Percentiles rank a stretch among this genome's conserved stretches.
phyloP scores from a whole-genome alignment of 2,329 filamentous ascomycete genomes.

The Biscogniauxia mediterranea region DNA sequence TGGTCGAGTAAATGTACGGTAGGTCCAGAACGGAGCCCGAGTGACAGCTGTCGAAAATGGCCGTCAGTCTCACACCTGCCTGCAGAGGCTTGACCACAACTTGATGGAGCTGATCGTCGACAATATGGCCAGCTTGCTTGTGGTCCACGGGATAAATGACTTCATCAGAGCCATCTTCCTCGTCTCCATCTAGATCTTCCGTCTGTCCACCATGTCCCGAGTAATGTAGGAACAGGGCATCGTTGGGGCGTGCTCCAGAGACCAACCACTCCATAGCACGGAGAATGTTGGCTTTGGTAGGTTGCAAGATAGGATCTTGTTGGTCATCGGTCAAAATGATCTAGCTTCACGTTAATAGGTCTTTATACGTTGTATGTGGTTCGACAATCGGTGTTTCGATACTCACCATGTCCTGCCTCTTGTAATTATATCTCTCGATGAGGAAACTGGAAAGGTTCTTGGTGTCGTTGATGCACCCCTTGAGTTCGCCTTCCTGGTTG shows the following conservation, averaged over 20 bases:
- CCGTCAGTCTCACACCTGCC: slow-evolving; percentile 57
- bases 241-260: slow-evolving; percentile 67
- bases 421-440: slow-evolving; percentile 66
- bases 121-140: slow-evolving; percentile 74
- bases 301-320: slow-evolving; percentile 65
- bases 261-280: slow-evolving; percentile 76
- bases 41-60: slow-evolving; percentile 66
- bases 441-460: slow-evolving; percentile 74
- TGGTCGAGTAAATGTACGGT: slow-evolving; percentile 68
- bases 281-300: slow-evolving; percentile 74
- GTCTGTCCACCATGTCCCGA: slow-evolving; percentile 74
- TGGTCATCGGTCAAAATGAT: slow-evolving; percentile 76
- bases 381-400: not conserved
- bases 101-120: slow-evolving; percentile 79
- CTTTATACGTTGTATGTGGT: not conserved
- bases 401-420: slow-evolving; percentile 68
- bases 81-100: slow-evolving; percentile 63
- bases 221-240: slow-evolving; percentile 67
- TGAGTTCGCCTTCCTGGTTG: slow-evolving; percentile 66
- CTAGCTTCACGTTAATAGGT: not conserved
- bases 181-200: slow-evolving; percentile 74
- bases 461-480: slow-evolving; percentile 79
- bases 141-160: slow-evolving; percentile 85
- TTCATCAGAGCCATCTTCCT: slow-evolving; percentile 79
- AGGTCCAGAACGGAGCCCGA: slow-evolving; percentile 65